Percentiles rank a stretch among this genome's conserved stretches.
Conservation (phyloP, 2,329 filamentous ascomycete genomes). For the Colletotrichum tanaceti region DNA sequence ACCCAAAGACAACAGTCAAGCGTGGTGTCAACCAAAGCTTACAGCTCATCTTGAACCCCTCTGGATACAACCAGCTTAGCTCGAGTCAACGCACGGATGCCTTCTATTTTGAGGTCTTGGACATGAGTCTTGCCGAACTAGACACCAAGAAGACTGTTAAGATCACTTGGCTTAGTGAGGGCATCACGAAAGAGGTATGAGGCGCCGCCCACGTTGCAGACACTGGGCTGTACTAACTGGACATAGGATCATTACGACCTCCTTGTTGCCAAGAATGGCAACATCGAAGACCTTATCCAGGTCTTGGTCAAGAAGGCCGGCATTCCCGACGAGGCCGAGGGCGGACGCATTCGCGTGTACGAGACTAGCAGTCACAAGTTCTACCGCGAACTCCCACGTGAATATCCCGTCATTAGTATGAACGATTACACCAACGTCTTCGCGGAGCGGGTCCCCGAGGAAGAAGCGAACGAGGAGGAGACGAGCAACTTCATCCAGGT, state of each 20-base stretch:
- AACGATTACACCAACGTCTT: constrained; percentile 88
- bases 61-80: constrained; percentile 77
- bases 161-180: constrained; percentile 87
- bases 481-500: constrained; percentile 74
- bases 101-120: constrained; percentile 91
- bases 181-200: constrained; percentile 87
- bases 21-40: constrained; percentile 78
- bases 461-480: constrained; percentile 70
- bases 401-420: constrained; percentile 81
- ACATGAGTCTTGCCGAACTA: constrained; percentile 92
- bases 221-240: not conserved
- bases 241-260: constrained; percentile 79
- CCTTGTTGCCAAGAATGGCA: constrained; percentile 88
- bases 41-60: constrained; percentile 79
- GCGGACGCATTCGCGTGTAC: constrained; percentile 80
- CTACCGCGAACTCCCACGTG: constrained; percentile 78
- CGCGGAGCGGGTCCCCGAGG: constrained; percentile 82
- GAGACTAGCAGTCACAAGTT: constrained; percentile 87
- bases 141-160: constrained; percentile 92
- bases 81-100: constrained; percentile 79
- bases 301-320: constrained; percentile 84
- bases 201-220: not conserved
- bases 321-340: constrained; percentile 77
- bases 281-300: constrained; percentile 80
- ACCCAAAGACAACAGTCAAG: constrained; percentile 82